These are phyloP conservation scores for Nemophila menziesii DNA, from an alignment of 257 asterid species.

Conservation along the genomic window DNA sequence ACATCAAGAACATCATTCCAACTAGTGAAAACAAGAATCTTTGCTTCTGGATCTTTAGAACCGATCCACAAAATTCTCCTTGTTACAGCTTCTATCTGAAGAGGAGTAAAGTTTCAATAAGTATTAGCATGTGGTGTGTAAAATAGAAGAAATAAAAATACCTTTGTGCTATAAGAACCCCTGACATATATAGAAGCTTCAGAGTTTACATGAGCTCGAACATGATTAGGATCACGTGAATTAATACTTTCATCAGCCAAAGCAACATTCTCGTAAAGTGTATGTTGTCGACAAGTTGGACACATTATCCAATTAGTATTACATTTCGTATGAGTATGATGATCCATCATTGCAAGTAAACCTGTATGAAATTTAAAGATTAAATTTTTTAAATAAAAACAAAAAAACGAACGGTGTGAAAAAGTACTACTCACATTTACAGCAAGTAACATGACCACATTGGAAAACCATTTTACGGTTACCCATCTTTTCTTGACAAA, in stretches of 20 bases:
- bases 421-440: constrained; percentile 83
- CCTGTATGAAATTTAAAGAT: constrained; percentile 31
- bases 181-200: constrained; percentile 54
- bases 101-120: constrained; percentile 3
- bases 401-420: constrained; percentile 11
- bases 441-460: constrained; percentile 90
- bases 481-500: constrained; percentile 85
- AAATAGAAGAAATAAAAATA: constrained; percentile 18
- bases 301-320: constrained; percentile 58
- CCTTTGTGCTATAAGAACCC: constrained; percentile 98
- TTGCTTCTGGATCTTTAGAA: constrained; percentile 44
- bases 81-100: constrained; percentile 84
- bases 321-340: constrained; percentile 36
- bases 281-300: constrained; percentile 84
- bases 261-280: constrained; percentile 77
- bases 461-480: constrained; percentile 92
- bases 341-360: constrained; percentile 75
- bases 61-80: constrained; percentile 78
- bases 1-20: constrained; percentile 99
- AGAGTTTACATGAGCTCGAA: constrained; percentile 20
- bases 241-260: constrained; percentile 58
- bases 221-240: constrained; percentile 19
- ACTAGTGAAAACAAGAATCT: constrained; percentile 79
- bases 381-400: neutral
- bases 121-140: constrained; percentile 7